These are phyloP conservation scores for Lactarius pseudohatsudake DNA, from an alignment of 768 basidiomycete species.

Conservation along the genomic window DNA sequence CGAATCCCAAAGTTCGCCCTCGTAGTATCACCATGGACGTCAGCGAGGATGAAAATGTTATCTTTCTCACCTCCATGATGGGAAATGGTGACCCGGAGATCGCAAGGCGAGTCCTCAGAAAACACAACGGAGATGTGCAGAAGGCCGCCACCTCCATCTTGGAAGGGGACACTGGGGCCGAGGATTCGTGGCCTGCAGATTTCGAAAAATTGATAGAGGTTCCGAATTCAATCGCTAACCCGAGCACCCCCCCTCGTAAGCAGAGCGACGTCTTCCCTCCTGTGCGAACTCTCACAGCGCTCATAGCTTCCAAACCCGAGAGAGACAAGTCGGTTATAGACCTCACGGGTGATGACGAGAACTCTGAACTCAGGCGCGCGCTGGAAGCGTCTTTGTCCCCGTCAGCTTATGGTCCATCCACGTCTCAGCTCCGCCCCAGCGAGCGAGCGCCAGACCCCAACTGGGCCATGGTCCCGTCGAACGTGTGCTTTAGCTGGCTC, in stretches of 20 bases:
- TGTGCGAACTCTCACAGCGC: neutral
- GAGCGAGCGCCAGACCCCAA: conserved; percentile 60
- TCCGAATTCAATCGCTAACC: conserved; percentile 23
- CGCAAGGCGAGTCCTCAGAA: conserved; percentile 56
- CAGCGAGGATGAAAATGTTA: conserved; percentile 38
- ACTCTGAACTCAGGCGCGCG: conserved; percentile 48
- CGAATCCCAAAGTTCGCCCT: conserved; percentile 1
- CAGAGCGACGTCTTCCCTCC: neutral
- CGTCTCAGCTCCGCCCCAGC: conserved; percentile 54
- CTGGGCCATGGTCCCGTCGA: conserved; percentile 71
- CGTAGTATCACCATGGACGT: conserved; percentile 11
- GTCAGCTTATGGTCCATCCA: conserved; percentile 32
- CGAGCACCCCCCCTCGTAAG: conserved; percentile 35
- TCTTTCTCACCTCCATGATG: conserved; percentile 41
- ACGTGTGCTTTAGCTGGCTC: conserved; percentile 43
- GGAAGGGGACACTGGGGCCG: conserved; percentile 34
- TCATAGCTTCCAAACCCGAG: conserved; percentile 36
- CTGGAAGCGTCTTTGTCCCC: conserved; percentile 49
- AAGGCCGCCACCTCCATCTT: conserved; percentile 38
- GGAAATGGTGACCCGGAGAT: conserved; percentile 46
- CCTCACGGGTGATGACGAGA: conserved; percentile 60
- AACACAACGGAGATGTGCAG: conserved; percentile 54
- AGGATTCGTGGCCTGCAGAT: conserved; percentile 12
- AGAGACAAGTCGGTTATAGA: conserved; percentile 45
- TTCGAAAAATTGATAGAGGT: conserved; percentile 21